phyloP scores from a whole-genome alignment of 108 stramenopile species.

The Skeletonema marinoi region DNA sequence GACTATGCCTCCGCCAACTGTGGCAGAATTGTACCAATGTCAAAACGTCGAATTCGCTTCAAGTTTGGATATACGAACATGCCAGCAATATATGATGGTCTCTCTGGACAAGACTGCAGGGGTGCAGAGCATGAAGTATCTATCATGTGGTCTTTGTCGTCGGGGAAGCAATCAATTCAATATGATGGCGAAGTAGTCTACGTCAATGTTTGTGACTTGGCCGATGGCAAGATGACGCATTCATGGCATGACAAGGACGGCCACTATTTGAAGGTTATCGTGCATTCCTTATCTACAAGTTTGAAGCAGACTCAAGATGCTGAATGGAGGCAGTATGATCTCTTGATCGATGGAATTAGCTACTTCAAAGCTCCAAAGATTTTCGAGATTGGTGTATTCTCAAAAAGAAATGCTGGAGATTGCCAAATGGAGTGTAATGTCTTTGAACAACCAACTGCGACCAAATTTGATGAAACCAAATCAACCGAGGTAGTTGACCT shows the following conservation, averaged over 20 bases:
- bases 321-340: conserved; percentile 49
- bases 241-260: conserved; percentile 54
- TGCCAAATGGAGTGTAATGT: not conserved
- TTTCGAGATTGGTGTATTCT: conserved; percentile 34
- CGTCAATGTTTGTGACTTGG: conserved; percentile 27
- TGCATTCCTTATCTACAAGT: conserved; percentile 29
- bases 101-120: conserved; percentile 46
- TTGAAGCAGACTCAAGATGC: conserved; percentile 26
- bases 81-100: conserved; percentile 28
- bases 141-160: conserved; percentile 49
- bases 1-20: conserved; percentile 43
- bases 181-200: conserved; percentile 38
- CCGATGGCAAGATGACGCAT: conserved; percentile 52
- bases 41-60: conserved; percentile 53
- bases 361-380: conserved; percentile 43
- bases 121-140: conserved; percentile 53
- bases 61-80: conserved; percentile 56
- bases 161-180: conserved; percentile 41
- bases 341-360: conserved; percentile 47
- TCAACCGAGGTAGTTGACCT: conserved; percentile 31
- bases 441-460: not conserved
- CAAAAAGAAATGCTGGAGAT: not conserved
- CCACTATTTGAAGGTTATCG: conserved; percentile 15
- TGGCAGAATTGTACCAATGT: conserved; percentile 37
- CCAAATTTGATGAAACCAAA: conserved; percentile 6